Percentiles rank a stretch among this genome's conserved stretches.
Conservation (phyloP, 2,329 filamentous ascomycete genomes). For the Xylariaceae sp. region DNA sequence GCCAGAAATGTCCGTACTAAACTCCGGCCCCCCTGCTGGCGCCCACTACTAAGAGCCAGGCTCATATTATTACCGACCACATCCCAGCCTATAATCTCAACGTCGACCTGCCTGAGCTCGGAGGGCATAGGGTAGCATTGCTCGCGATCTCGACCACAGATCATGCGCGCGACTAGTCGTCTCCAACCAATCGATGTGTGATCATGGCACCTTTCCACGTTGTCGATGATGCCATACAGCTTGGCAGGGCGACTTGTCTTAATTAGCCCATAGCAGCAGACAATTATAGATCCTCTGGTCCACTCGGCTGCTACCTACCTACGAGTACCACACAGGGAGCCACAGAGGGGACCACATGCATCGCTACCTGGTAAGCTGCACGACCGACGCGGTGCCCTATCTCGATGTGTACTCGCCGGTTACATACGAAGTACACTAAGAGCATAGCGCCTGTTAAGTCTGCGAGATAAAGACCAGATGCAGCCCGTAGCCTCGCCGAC, state of each 20-base stretch:
- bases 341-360: background rate
- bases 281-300: background rate
- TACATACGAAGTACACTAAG: too few species aligned
- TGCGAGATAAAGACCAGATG: background rate
- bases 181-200: background rate
- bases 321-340: too few species aligned
- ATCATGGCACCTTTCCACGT: too few species aligned
- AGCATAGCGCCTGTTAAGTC: too few species aligned
- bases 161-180: background rate
- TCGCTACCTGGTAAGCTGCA: background rate
- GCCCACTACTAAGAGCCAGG: too few species aligned
- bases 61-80: background rate
- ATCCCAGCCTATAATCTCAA: background rate
- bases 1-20: background rate
- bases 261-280: background rate
- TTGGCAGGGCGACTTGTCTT: background rate
- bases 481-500: background rate
- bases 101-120: background rate
- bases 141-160: background rate
- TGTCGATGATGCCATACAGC: background rate
- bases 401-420: too few species aligned
- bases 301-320: background rate
- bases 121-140: too few species aligned
- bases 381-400: too few species aligned
- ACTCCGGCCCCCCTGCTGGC: background rate